Base-by-base conservation (phyloP, 352 stramenopile genomes). In the Phytophthora podocarpi region DNA sequence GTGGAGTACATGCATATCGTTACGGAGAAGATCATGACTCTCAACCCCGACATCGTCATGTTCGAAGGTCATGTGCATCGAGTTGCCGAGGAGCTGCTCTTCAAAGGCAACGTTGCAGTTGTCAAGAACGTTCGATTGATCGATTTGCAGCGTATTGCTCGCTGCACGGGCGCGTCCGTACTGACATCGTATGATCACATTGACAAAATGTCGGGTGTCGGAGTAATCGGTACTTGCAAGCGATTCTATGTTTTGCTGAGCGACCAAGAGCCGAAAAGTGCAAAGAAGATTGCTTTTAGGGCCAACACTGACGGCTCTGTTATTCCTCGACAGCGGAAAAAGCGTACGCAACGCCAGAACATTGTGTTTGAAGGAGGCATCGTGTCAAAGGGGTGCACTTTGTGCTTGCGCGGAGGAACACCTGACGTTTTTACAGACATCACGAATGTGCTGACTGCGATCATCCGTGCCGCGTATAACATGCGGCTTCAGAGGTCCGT, bases 1-100 rank as follows among this genome's bases (percentile, higher is more conserved):
- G 70, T 92, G 27, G 87, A 96, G 73, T 96, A 96, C 64, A 96
- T 96, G 87, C 85, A 93, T 47, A 91, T 96, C 10, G 85, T 92
- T n/a, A 86, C 81, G 1, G 87, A 94, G 51, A 96, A 96, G 48
- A 92, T 96, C 34, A 74, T 92, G 75, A 94, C 82, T 34, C 67
- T 95, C 18, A 82, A 82, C 16, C 87, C 87, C 0, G 87, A 96
- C 45, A 92, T 96, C 43, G 85, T 95, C 20, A 75, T 96, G 70
- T 95, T 96, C 43, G 79, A 85, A 46, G 83, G 85, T 0, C 85
- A 96, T 21, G 87, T 96, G 2, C 85, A 96, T 49, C 80, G 84
- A 35, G 87, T 96, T 24, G 87, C 87, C 8, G 87, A 96, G 59
- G 85, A 93, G 23, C 51, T 93, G 11, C 61, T 96, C 3, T 86